These are phyloP conservation scores for Suillus decipiens DNA, from an alignment of 768 basidiomycete genomes.

Conservation along the genomic window DNA sequence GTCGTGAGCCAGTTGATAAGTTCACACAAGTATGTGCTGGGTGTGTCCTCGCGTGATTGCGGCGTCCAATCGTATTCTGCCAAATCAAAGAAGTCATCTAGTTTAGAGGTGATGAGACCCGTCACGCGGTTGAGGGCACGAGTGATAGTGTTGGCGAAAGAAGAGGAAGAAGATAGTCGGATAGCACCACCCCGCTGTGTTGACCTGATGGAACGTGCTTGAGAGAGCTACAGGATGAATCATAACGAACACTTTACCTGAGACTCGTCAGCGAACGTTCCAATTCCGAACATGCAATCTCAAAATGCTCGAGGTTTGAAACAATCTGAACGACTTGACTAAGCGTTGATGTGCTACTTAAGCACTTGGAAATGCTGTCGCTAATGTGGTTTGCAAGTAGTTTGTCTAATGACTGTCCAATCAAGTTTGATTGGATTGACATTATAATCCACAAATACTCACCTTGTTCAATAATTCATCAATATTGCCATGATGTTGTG, in stretches of 20 bases:
- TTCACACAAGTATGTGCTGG: conserved; percentile 94
- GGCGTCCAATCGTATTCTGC: conserved; percentile 97
- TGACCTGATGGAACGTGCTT: conserved; percentile 49
- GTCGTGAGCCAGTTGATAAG: conserved; percentile 96
- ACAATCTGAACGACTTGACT: conserved; percentile 93
- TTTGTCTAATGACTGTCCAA: conserved; percentile 75
- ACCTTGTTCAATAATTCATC: conserved; percentile 92
- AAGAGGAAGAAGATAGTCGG: conserved; percentile 57
- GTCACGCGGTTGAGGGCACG: conserved; percentile 77
- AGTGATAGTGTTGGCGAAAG: conserved; percentile 70
- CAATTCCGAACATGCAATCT: conserved; percentile 80
- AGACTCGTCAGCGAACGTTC: conserved; percentile 83
- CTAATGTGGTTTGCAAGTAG: conserved; percentile 78
- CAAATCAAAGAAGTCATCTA: conserved; percentile 94
- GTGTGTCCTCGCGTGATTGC: conserved; percentile 63
- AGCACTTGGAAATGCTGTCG: conserved; percentile 71
- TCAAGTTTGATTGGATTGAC: not conserved
- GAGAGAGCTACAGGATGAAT: not conserved
- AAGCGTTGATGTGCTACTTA: conserved; percentile 73
- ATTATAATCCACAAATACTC: conserved; percentile 7
- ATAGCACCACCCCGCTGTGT: conserved; percentile 84
- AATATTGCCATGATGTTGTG: conserved; percentile 87
- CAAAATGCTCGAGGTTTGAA: conserved; percentile 91
- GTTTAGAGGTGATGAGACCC: conserved; percentile 82
- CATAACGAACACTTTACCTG: conserved; percentile 47